These are phyloP conservation scores for Acacia confusa DNA, from an alignment of 306 rosid genomes.

Conservation along the genomic window DNA sequence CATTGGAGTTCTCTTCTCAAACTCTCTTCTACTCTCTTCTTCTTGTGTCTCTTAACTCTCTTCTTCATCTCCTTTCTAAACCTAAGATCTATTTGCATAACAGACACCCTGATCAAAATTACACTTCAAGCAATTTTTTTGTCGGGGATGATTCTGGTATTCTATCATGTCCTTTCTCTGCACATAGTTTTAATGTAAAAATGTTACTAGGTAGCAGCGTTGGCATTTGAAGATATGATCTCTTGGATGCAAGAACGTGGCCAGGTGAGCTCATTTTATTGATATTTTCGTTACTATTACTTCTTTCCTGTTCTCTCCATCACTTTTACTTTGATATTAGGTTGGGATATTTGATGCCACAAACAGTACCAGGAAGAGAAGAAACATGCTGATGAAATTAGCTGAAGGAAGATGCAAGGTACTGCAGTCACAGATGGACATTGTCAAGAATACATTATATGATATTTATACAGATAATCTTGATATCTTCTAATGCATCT, in stretches of 20 bases:
- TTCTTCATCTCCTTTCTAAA: too few species aligned
- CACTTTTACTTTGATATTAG: slow-evolving; percentile 46
- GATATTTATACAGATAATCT: slow-evolving; percentile 22
- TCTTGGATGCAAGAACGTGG: slow-evolving; percentile 99
- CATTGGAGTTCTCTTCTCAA: too few species aligned
- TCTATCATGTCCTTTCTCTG: slow-evolving; percentile 52
- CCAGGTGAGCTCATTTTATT: slow-evolving; percentile 63
- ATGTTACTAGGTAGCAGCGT: slow-evolving; percentile 98
- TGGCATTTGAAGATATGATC: slow-evolving; percentile 98
- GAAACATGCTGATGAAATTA: slow-evolving; percentile 92
- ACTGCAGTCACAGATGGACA: slow-evolving; percentile 32
- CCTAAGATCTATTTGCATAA: too few species aligned
- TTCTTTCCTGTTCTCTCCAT: slow-evolving; percentile 28
- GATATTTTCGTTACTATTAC: slow-evolving; percentile 29
- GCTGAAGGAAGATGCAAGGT: slow-evolving; percentile 99
- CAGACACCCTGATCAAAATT: slow-evolving; percentile 13
- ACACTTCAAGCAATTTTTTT: slow-evolving; percentile 30
- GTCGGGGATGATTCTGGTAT: slow-evolving; percentile 30
- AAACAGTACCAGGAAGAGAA: slow-evolving; percentile 78
- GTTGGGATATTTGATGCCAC: slow-evolving; percentile 99
- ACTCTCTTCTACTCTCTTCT: too few species aligned
- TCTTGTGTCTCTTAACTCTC: too few species aligned
- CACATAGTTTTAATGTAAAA: slow-evolving; percentile 84
- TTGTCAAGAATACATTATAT: slow-evolving; percentile 21
- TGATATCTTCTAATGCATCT: slow-evolving; percentile 25